phyloP scores from a whole-genome alignment of 257 asterid genomes.

The Plantago major region DNA sequence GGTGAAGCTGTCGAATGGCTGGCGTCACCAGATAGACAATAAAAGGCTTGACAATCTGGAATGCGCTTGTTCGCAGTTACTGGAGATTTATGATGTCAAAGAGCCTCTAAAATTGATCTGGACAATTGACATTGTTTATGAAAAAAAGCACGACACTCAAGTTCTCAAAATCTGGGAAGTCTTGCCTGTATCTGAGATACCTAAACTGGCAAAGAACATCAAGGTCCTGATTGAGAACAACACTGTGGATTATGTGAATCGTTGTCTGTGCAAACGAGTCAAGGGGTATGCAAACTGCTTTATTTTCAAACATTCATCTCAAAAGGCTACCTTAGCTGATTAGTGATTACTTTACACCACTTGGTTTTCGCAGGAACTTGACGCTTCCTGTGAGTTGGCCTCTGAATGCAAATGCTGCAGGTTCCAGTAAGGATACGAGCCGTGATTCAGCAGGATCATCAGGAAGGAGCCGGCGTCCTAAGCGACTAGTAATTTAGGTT shows the following conservation, averaged over 20 bases:
- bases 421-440: background rate
- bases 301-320: too few species aligned
- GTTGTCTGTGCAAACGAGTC: constrained; percentile 19
- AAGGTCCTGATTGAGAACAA: constrained; percentile 19
- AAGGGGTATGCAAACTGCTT: constrained; percentile 24
- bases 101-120: constrained; percentile 34
- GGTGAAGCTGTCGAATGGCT: constrained; percentile 47
- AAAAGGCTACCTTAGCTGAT: background rate
- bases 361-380: constrained; percentile 15
- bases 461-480: too few species aligned
- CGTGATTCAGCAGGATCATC: too few species aligned
- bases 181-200: constrained; percentile 24
- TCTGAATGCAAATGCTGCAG: background rate
- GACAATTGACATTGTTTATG: constrained; percentile 37
- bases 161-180: constrained; percentile 43
- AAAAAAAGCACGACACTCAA: constrained; percentile 21
- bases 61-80: constrained; percentile 19
- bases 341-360: too few species aligned
- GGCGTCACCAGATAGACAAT: constrained; percentile 27
- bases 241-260: constrained; percentile 22
- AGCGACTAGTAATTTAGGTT: too few species aligned
- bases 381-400: constrained; percentile 31
- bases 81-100: constrained; percentile 35
- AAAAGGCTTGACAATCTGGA: background rate
- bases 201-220: constrained; percentile 17